phyloP scores from a whole-genome alignment of 1,284 basidiomycete genomes.

The Cerrena zonata region DNA sequence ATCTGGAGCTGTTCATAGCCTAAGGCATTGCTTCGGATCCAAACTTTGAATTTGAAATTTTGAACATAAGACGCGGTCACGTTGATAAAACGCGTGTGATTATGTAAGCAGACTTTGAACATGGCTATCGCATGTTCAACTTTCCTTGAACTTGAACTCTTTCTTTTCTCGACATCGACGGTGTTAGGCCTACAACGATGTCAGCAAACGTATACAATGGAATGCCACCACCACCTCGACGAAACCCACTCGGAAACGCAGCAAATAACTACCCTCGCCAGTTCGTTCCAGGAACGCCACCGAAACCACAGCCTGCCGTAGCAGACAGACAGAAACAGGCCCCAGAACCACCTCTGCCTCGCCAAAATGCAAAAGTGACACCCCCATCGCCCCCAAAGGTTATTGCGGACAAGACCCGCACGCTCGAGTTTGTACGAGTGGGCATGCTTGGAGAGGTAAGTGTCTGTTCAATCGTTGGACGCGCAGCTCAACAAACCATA shows the following conservation, averaged over 20 bases:
- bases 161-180: slow-evolving; percentile 15
- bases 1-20: too few species aligned
- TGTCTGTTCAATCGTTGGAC: too few species aligned
- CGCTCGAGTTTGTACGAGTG: slow-evolving; percentile 59
- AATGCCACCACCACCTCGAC: slow-evolving; percentile 24
- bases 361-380: slow-evolving; percentile 75
- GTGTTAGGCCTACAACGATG: slow-evolving; percentile 30
- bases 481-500: neutral
- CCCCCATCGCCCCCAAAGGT: slow-evolving; percentile 78
- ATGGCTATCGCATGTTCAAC: too few species aligned
- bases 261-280: slow-evolving; percentile 18
- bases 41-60: too few species aligned
- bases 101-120: too few species aligned
- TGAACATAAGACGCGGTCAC: too few species aligned
- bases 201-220: slow-evolving; percentile 20
- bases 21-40: too few species aligned
- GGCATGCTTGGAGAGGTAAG: slow-evolving; percentile 84
- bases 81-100: too few species aligned
- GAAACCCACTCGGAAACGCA: slow-evolving; percentile 30
- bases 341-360: slow-evolving; percentile 58
- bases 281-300: slow-evolving; percentile 20
- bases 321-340: slow-evolving; percentile 22
- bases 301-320: slow-evolving; percentile 9
- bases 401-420: slow-evolving; percentile 62
- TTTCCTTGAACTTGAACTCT: too few species aligned